phyloP scores from a whole-genome alignment of 2,329 filamentous ascomycete genomes.

The Xylariaceae sp. region DNA sequence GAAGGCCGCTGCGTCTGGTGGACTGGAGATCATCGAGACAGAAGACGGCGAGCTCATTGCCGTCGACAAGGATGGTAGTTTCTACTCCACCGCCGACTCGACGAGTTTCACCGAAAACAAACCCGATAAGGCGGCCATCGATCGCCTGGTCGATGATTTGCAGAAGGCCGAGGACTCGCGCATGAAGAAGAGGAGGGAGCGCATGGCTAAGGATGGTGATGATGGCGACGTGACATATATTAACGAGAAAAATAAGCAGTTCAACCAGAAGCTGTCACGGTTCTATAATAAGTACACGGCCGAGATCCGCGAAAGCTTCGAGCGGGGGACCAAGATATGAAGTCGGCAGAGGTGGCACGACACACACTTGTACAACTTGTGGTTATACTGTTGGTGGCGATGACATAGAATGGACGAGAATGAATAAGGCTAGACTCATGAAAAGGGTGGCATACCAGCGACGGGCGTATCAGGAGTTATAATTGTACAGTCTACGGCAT shows the following conservation, averaged over 20 bases:
- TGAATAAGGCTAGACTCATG: too few relatives aligned
- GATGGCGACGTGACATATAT: slow-evolving; percentile 95
- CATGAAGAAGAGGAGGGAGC: slow-evolving; percentile 79
- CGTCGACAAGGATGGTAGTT: slow-evolving; percentile 83
- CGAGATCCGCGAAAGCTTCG: slow-evolving; percentile 95
- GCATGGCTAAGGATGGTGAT: slow-evolving; percentile 73
- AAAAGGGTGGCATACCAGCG: slow-evolving; percentile 5
- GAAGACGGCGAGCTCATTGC: slow-evolving; percentile 91
- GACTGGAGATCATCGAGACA: slow-evolving; percentile 92
- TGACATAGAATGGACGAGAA: too few relatives aligned
- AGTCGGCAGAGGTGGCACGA: slow-evolving; percentile 11
- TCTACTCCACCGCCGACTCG: slow-evolving; percentile 84
- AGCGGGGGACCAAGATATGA: slow-evolving; percentile 93
- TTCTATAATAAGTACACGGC: slow-evolving; percentile 99
- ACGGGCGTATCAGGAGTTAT: slow-evolving; percentile 19
- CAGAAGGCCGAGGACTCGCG: slow-evolving; percentile 83
- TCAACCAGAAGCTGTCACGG: slow-evolving; percentile 91
- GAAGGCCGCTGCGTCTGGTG: slow-evolving; percentile 76
- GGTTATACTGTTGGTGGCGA: too few relatives aligned
- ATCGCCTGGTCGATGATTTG: slow-evolving; percentile 81
- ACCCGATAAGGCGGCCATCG: slow-evolving; percentile 81
- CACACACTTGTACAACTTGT: neutral
- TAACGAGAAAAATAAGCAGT: slow-evolving; percentile 99
- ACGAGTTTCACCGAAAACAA: slow-evolving; percentile 79
- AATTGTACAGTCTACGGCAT: slow-evolving; percentile 28